Evolutionary conservation across 495 filamentous ascomycete genomes (phyloP), one percentile per base, ranked within the genome.

Genomic region (Hypoxylon fuscum): DNA sequence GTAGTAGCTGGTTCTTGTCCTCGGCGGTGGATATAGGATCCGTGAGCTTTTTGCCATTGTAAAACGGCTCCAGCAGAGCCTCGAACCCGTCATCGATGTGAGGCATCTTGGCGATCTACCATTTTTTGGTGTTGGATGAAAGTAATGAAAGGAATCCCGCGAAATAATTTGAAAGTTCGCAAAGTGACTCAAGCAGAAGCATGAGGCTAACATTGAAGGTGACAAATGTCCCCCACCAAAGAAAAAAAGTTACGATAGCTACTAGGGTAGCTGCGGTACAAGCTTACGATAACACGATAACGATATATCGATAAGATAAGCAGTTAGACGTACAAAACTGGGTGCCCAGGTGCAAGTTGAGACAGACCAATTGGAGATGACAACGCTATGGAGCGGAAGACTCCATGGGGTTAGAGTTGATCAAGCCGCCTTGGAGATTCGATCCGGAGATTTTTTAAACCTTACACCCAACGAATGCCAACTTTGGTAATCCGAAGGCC

Each of bases 1-100:
- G 96, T 14, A 99, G 79, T 20, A 99, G 79, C 70, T 97, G 97
- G 87, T 92, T 97, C 81, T 98, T 98, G 76, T 98, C 93, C 59
- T 87, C 76, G 34, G 73, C 93, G n/a, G 96, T 96, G 34, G 91
- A 86, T 68, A 99, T 96, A 0, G 93, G 91, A 59, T 97, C 95
- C 0, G 92, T 96, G 49, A 98, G 77, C 47, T 86, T 88, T 72
- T 98, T 99, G 51, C 91, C 93, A 66, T 94, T 92, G 75, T 99
- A 99, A 72, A 98, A 97, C 0, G 95, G 95, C 76, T 96, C 87
- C 37, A 98, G 80, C 11, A 97, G 85, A 47, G 92, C 91, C 76
- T 96, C 90, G 68, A 97, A 97, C 49, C 79, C 77, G 73, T 85
- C 75, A 72, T 80, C 77, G 56, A 76, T 74, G 27, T 73, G 68